These are phyloP conservation scores for Camellia lanceoleosa DNA, from an alignment of 148 eudicot genomes.

Conservation along the genomic window DNA sequence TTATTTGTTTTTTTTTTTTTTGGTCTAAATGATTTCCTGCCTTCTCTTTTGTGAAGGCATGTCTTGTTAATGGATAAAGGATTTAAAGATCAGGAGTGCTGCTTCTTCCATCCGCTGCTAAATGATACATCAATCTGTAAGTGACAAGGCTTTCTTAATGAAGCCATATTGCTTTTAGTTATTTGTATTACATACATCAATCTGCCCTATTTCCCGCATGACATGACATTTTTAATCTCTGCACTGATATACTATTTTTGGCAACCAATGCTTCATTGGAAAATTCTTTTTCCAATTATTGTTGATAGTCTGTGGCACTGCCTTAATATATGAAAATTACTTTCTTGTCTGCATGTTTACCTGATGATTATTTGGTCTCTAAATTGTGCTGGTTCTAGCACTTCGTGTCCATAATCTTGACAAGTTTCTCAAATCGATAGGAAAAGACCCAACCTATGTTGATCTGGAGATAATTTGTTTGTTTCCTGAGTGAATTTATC, in stretches of 20 bases:
- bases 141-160: slow-evolving; percentile 10
- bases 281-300: background rate
- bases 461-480: slow-evolving; percentile 69
- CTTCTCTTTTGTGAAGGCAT: slow-evolving; percentile 35
- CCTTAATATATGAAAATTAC: background rate
- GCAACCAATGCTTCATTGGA: no score
- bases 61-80: slow-evolving; percentile 65
- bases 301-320: background rate
- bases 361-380: slow-evolving; percentile 6
- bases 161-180: background rate
- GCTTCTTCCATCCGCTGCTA: slow-evolving; percentile 85
- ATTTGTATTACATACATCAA: no score
- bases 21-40: background rate
- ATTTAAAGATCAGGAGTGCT: slow-evolving; percentile 52
- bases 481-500: background rate
- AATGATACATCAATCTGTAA: slow-evolving; percentile 82
- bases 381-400: slow-evolving; percentile 39
- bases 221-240: no score
- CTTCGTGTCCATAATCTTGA: slow-evolving; percentile 56
- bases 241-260: no score
- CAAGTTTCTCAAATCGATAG: slow-evolving; percentile 71
- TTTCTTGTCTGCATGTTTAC: slow-evolving; percentile 1
- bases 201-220: background rate
- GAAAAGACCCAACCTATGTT: slow-evolving; percentile 65
- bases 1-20: background rate